Evolutionary conservation across 75 land plant genomes (phyloP).

Genomic region (Ceratopteris richardii): DNA sequence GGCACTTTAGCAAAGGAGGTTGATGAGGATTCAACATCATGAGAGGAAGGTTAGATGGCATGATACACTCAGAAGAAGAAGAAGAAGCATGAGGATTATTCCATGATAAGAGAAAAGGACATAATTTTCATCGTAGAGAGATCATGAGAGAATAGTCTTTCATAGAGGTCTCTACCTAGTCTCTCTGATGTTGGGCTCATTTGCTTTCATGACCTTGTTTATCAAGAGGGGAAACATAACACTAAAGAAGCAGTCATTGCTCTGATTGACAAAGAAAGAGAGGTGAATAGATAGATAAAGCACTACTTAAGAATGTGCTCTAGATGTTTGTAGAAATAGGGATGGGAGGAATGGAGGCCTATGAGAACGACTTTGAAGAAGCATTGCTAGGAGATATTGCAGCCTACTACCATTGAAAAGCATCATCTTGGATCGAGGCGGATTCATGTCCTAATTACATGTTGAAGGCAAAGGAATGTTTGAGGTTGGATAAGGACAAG

Average conservation of each 20-base stretch:
- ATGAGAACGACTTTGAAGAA: constrained; percentile 76
- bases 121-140: no score
- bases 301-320: no score
- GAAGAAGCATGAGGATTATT: no score
- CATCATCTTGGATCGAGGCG: constrained; percentile 78
- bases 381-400: constrained; percentile 73
- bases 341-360: constrained; percentile 71
- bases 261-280: constrained; percentile 88
- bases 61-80: no score
- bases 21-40: no score
- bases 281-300: constrained; percentile 90
- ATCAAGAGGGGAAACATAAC: constrained; percentile 55
- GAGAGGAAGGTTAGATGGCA: no score
- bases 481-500: constrained; percentile 81
- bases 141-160: no score
- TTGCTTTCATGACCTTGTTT: constrained; percentile 81
- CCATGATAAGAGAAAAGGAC: no score
- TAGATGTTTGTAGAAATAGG: no score
- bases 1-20: no score
- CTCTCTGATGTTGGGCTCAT: constrained; percentile 74
- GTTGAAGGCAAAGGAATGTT: constrained; percentile 90
- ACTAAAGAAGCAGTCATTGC: constrained; percentile 79
- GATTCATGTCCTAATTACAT: constrained; percentile 97
- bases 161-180: constrained; percentile 59
- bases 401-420: constrained; percentile 72